Evolutionary conservation across 495 filamentous ascomycete genomes (phyloP), one percentile per base, ranked within the genome.

Genomic region (Penicillium pulvis): DNA sequence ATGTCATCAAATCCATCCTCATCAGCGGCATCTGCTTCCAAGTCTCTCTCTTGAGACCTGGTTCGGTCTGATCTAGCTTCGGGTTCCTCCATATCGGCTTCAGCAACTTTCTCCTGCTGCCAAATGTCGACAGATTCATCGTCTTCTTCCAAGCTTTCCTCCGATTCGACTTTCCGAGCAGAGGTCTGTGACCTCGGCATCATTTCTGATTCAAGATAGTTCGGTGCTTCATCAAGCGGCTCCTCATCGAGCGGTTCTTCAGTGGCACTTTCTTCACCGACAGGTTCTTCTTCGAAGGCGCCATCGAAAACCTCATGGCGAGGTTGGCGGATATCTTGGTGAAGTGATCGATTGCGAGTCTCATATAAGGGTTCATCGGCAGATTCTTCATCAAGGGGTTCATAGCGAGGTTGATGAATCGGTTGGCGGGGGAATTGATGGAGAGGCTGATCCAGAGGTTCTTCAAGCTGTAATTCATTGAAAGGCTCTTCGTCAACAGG

Each of bases 1-100:
- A 79, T 78, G 51, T 79, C 75, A 57, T 71, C 74, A 51, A 70
- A 73, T 1, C 64, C 75, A 49, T 72, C 74, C 6, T 72, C 71
- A n/a, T 70, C 73, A 14, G 58, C 51, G 19, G 35, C 14, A 30
- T 59, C 66, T 7, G 56, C 43, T 24, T 64, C 57, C 31, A 24
- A 42, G 5, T 57, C 49, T 7, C 28, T 42, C 31, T 45, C 42
- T 35, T 30, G 43, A 24, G 53, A 19, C 10, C 11, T 24, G 9
- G 33, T 14, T 12, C 31, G 31, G 7, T 35, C 23, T 26, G 45
- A 28, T 2, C 39, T 31, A 41, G 39, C 36, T 19, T 45, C 46
- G 20, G 23, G 16, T 23, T 57, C n/a, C 36, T 57, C 54, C 10
- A 41, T 8, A 14, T 41, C 33, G 6, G 30, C 17, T 14, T 47